Percentiles rank a stretch among this genome's conserved stretches.
These are phyloP conservation scores for Actinidia arguta DNA, from an alignment of 179 eudicot species.

Conservation along the genomic window DNA sequence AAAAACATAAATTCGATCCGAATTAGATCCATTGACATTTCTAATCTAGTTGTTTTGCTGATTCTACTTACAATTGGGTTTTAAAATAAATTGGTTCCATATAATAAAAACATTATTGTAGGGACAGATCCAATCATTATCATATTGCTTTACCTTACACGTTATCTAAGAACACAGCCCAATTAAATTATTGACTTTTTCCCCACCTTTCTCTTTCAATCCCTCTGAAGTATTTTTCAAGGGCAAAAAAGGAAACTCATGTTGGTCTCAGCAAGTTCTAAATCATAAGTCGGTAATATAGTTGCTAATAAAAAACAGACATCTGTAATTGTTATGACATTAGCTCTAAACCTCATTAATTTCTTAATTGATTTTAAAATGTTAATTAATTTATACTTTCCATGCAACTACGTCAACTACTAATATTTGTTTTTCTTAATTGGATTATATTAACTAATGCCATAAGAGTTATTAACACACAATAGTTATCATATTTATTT, in stretches of 20 bases:
- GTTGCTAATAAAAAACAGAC: background rate
- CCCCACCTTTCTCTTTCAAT: background rate
- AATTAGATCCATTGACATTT: too few relatives aligned
- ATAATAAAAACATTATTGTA: background rate
- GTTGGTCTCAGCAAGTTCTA: too few relatives aligned
- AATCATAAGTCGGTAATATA: too few relatives aligned
- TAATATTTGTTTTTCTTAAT: background rate
- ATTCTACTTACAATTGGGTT: background rate
- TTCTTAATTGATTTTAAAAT: background rate
- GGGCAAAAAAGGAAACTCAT: background rate
- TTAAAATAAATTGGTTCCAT: background rate
- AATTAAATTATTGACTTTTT: background rate
- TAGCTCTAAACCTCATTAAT: background rate
- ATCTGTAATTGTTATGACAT: background rate
- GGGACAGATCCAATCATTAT: background rate
- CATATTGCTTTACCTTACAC: slow-evolving; percentile 4
- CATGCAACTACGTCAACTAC: background rate
- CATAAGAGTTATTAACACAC: too few relatives aligned
- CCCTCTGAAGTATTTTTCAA: background rate
- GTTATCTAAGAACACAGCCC: background rate
- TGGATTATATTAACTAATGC: too few relatives aligned
- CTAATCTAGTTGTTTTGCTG: background rate
- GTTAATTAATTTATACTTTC: background rate
- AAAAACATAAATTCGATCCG: too few relatives aligned
- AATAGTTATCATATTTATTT: too few relatives aligned